These are phyloP conservation scores for Medicago truncatula DNA, from an alignment of 306 rosid species.

Conservation along the genomic window DNA sequence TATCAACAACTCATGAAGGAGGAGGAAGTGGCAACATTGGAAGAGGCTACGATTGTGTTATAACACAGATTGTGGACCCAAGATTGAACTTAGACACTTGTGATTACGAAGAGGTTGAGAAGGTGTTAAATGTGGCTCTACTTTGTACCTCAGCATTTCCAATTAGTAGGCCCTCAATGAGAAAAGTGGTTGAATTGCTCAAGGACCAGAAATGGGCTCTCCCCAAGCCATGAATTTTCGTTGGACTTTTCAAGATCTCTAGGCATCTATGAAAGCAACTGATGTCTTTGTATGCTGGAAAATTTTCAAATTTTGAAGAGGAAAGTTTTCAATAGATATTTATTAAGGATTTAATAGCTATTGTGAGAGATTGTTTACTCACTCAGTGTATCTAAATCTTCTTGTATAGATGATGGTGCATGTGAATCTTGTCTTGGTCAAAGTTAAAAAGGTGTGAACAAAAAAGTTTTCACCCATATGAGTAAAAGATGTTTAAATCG, in stretches of 20 bases:
- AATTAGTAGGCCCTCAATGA: conserved; percentile 77
- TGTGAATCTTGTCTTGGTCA: conserved; percentile 19
- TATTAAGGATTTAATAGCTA: not conserved
- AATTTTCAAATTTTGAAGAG: conserved; percentile 1
- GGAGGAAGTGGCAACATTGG: not conserved
- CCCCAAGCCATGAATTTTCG: conserved; percentile 43
- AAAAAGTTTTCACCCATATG: not conserved
- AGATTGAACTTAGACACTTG: conserved; percentile 52
- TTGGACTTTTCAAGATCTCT: not conserved
- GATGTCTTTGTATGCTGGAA: conserved; percentile 25
- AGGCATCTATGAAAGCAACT: conserved; percentile 29
- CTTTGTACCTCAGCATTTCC: conserved; percentile 75
- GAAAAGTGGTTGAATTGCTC: conserved; percentile 76
- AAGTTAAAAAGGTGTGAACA: not conserved
- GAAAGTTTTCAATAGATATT: conserved; percentile 21
- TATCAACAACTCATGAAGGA: conserved; percentile 37
- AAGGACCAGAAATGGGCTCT: conserved; percentile 51
- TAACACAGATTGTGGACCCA: conserved; percentile 59
- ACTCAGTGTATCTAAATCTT: not conserved
- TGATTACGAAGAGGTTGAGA: conserved; percentile 60
- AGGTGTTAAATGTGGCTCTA: conserved; percentile 71
- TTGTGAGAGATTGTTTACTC: conserved; percentile 17
- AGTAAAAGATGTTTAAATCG: not conserved
- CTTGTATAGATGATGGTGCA: conserved; percentile 9
- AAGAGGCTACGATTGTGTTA: not conserved